Conservation (phyloP, 2,329 filamentous ascomycete genomes). For the Calonectria ilicicola region DNA sequence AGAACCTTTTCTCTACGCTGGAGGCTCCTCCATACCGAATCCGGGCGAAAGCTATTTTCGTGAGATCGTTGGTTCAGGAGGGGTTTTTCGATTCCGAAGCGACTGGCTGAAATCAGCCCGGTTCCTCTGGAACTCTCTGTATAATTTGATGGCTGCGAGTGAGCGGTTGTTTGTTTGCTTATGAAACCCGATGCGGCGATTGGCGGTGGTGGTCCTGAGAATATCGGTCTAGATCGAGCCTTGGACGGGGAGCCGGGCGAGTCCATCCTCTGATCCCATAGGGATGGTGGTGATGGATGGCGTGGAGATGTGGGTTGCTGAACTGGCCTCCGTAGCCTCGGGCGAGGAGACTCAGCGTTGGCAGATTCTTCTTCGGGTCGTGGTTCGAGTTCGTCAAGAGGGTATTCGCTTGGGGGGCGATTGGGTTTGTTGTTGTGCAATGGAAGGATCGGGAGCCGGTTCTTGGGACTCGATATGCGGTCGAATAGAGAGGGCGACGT, state of each 20-base stretch:
- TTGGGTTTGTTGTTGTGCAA: constrained; percentile 39
- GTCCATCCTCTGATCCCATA: constrained; percentile 41
- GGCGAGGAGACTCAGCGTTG: constrained; percentile 36
- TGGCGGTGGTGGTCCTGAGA: constrained; percentile 63
- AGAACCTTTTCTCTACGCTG: constrained; percentile 59
- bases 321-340: constrained; percentile 34
- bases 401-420: constrained; percentile 49
- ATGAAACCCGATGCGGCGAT: constrained; percentile 58
- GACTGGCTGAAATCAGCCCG: constrained; percentile 31
- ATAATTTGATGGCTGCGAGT: constrained; percentile 22
- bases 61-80: constrained; percentile 52
- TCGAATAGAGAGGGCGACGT: constrained; percentile 44
- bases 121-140: constrained; percentile 25
- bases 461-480: constrained; percentile 40
- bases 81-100: constrained; percentile 25
- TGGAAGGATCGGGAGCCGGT: constrained; percentile 41
- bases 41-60: constrained; percentile 47
- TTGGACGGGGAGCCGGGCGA: constrained; percentile 48
- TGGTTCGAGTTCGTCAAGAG: constrained; percentile 55
- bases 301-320: constrained; percentile 20
- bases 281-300: constrained; percentile 33
- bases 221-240: constrained; percentile 51
- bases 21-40: constrained; percentile 61
- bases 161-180: constrained; percentile 23
- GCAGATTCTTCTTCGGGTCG: constrained; percentile 45